Base-by-base conservation (phyloP, 805 yeast species). In the Metschnikowia gelsemii region DNA sequence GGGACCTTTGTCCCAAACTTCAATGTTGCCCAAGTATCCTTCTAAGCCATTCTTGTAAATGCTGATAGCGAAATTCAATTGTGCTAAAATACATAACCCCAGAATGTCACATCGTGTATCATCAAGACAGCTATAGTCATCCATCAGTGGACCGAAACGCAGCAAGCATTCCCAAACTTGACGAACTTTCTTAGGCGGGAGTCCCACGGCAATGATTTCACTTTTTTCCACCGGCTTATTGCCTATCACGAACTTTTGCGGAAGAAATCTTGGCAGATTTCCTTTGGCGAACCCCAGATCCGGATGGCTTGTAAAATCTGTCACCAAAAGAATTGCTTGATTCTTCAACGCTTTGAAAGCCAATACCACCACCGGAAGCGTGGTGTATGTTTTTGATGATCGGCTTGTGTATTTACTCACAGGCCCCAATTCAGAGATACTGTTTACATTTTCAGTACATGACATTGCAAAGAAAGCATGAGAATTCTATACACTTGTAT, bases 271-370 rank as follows among this genome's bases (percentile, higher is more conserved):
- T 2, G 50, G 47, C 32, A 40, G 36, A 5, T 20, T 23, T 8
- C 33, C 40, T 7, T 31, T 29, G 13, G 38, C 40, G 31, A 40
- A 41, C 3, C 38, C 43, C 40, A 42, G 42, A 12, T 40, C 43
- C 8, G 31, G 14, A 22, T 45, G 40, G 35, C 38, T 29, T 32
- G 55, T 46, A 29, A 52, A 52, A 23, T 52, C 56, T 5, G 56
- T 51, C 26, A 52, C 55, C 7, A 51, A 32, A 18, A 52, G 43
- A 9, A 51, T 40, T 13, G 45, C 47, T 8, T 21, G 16, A 14
- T 26, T 32, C 11, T 25, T 20, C 16, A 42, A 26, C 19, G 32
- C 27, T 12, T 39, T 40, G n/a, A 40, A 33, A 3, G 51, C 49
- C 34, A 51, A 35, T 8, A 43, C 26, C n/a, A 48, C 42, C 18